Conservation (phyloP, 257 asterid genomes). For the Primulina tabacum region DNA sequence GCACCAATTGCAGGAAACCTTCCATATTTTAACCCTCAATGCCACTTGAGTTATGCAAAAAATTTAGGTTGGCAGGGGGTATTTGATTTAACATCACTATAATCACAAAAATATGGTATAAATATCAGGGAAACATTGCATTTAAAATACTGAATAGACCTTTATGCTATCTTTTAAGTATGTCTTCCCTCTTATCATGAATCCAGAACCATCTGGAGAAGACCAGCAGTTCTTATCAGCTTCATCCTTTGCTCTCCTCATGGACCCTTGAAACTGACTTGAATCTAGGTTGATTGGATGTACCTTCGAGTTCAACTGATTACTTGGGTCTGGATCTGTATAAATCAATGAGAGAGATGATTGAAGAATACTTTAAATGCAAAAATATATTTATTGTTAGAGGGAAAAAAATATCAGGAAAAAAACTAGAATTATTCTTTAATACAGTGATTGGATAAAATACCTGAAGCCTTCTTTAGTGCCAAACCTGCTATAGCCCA, state of each 20-base stretch:
- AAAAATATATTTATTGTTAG: no score
- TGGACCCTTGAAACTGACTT: constrained; percentile 62
- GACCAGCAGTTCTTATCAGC: constrained; percentile 83
- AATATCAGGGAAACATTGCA: neutral
- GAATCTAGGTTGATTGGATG: constrained; percentile 55
- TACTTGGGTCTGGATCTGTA: constrained; percentile 48
- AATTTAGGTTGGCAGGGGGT: neutral
- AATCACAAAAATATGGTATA: constrained; percentile 16
- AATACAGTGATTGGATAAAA: constrained; percentile 15
- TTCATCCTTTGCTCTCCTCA: constrained; percentile 76
- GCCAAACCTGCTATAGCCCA: constrained; percentile 83
- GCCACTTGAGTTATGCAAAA: neutral
- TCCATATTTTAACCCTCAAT: neutral
- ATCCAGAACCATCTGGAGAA: constrained; percentile 84
- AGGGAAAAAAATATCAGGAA: neutral
- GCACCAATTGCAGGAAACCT: neutral
- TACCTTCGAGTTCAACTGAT: constrained; percentile 49
- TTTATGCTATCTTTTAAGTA: constrained; percentile 82
- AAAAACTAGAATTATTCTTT: constrained; percentile 11
- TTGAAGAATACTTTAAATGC: constrained; percentile 17
- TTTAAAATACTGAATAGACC: constrained; percentile 38
- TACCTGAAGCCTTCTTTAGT: constrained; percentile 58
- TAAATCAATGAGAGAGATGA: constrained; percentile 23
- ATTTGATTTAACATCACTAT: constrained; percentile 16
- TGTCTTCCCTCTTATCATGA: constrained; percentile 92